Percentiles rank a stretch among this genome's conserved stretches.
These are phyloP conservation scores for Colletotrichum endophyticum DNA, from an alignment of 2,329 filamentous ascomycete species.

Conservation along the genomic window DNA sequence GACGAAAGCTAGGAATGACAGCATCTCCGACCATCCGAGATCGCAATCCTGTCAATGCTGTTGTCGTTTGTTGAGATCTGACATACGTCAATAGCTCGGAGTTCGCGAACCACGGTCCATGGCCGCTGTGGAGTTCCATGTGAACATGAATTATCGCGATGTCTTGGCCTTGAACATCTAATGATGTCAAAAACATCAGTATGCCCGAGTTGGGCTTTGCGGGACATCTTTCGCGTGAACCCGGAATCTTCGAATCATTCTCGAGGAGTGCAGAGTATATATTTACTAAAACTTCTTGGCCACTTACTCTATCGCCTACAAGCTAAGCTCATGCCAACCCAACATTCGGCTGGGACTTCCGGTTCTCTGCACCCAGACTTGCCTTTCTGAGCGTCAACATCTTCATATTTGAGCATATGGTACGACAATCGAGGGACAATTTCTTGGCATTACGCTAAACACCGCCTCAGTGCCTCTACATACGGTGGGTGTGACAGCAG, in stretches of 20 bases:
- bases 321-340: background rate
- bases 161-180: background rate
- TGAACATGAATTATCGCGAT: background rate
- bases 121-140: background rate
- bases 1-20: background rate
- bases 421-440: background rate
- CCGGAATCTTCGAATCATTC: background rate
- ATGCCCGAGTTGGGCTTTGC: background rate
- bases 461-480: background rate
- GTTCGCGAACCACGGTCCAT: background rate
- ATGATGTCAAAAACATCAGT: background rate
- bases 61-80: background rate
- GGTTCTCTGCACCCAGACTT: background rate
- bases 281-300: background rate
- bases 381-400: background rate
- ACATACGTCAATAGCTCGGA: background rate
- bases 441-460: background rate
- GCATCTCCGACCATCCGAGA: background rate
- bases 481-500: background rate
- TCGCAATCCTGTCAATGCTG: background rate
- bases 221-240: background rate
- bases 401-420: background rate
- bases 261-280: background rate
- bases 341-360: background rate
- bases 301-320: background rate